Conservation (phyloP, 352 stramenopile species). For the Phytophthora tentaculata region DNA sequence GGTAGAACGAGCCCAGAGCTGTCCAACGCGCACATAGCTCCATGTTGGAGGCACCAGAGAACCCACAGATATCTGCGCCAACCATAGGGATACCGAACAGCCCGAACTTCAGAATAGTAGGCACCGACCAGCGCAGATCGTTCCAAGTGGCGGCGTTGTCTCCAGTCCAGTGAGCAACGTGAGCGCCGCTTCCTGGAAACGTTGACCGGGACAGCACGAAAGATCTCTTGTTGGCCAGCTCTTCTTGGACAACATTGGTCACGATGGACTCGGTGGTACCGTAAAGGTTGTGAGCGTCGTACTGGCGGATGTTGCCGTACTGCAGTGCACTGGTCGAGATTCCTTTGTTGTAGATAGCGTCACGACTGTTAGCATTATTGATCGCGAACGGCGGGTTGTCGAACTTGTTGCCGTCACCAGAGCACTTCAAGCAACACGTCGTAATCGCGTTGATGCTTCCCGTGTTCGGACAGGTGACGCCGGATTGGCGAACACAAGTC, state of each 20-base stretch:
- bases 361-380: slow-evolving; percentile 53
- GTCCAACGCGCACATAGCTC: slow-evolving; percentile 87
- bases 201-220: slow-evolving; percentile 81
- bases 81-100: slow-evolving; percentile 87
- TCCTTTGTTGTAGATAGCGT: slow-evolving; percentile 63
- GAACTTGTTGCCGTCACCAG: slow-evolving; percentile 51
- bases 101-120: slow-evolving; percentile 73
- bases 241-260: slow-evolving; percentile 59
- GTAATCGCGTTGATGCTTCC: slow-evolving; percentile 44
- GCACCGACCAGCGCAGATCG: slow-evolving; percentile 74
- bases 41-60: slow-evolving; percentile 55
- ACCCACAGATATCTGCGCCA: slow-evolving; percentile 81
- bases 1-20: slow-evolving; percentile 75
- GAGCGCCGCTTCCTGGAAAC: slow-evolving; percentile 64
- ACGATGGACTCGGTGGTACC: slow-evolving; percentile 77
- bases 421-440: slow-evolving; percentile 55
- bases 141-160: slow-evolving; percentile 84
- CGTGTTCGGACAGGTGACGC: slow-evolving; percentile 42
- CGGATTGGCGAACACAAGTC: slow-evolving; percentile 41
- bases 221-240: slow-evolving; percentile 57
- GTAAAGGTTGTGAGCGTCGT: slow-evolving; percentile 87
- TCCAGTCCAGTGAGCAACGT: slow-evolving; percentile 80
- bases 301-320: slow-evolving; percentile 61
- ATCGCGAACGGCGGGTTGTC: slow-evolving; percentile 64
- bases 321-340: slow-evolving; percentile 67